Base-by-base conservation (phyloP, 768 basidiomycete genomes). In the Sporobolomyces roseus region DNA sequence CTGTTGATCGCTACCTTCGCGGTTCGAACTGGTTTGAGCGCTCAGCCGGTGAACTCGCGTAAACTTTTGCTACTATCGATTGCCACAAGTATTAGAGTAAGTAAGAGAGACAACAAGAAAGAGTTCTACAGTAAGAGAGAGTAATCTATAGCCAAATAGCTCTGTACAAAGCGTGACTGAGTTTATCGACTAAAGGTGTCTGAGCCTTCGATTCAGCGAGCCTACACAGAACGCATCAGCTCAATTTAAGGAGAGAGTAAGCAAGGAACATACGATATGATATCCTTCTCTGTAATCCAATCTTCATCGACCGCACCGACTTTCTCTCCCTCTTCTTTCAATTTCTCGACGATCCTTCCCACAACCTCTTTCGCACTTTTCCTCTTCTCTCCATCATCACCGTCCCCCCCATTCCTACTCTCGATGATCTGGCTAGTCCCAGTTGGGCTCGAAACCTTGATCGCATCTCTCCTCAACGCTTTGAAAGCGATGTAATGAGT, bases 91-190 rank as follows among this genome's bases (percentile, higher is more conserved):
- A 46, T 46, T 7, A 23, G 21, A 6, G 21, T 46, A 23, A 29
- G 50, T 9, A 30, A 56, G 41, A n/a, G 27, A n/a, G 54, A 27
- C 25, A 9, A 27, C 13, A 16, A 54, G 54, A 25, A 23, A 56
- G 4, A 41, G 38, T 38, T 3, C 3, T 56, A 56, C 35, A 56
- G 9, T 13, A 7, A 5, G 29, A 54, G 19, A 30, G 51, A 29
- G 13, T 14, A 52, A 27, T 41, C 19, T 21, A 83, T 84, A 64
- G 85, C 91, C 78, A 88, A 84, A 71, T 51, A 1, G 63, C 52
- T 8, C 41, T 16, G 19, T 64, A 55, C 7, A 71, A 21, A 2
- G 45, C 45, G 23, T 51, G 45, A 30, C 45, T 46, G 12, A 64
- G 29, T 41, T 46, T 60, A 33, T 71, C 70, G 6, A 67, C 51